Evolutionary conservation across 2,329 filamentous ascomycete genomes (phyloP), one percentile per base, ranked within the genome.

Genomic region (Colletotrichum chrysophilum): DNA sequence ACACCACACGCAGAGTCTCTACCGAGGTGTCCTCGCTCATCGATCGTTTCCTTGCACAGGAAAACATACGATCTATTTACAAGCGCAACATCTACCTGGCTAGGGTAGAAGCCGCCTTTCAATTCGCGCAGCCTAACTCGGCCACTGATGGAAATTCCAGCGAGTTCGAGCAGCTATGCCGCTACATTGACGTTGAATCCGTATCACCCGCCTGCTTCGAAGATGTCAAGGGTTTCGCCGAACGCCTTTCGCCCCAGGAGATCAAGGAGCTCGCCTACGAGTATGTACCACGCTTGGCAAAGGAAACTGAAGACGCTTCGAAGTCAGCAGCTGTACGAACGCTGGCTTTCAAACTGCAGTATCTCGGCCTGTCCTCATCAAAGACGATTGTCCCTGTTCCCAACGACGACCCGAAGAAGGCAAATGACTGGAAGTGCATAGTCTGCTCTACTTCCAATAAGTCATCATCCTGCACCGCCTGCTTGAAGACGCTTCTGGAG

Each of bases 171-270:
- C 83, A 85, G 36, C 75, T 89, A 13, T 71, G 84, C 14, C 78
- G 80, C 14, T 86, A 86, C 60, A 79, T 88, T 24, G 76, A 83
- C 3, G 80, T 83, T 38, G 82, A 87, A 69, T 81, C 80, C n/a
- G 76, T 77, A 0, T 84, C 82, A n/a, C 80, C 83, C 6, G 82
- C 84, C 8, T 88, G 84, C 71, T 90, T 91, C 70, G 85, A 87
- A 38, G 89, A 90, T 65, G 78, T 90, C 55, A 89, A 86, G 75
- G 76, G 77, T 1, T 89, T 88, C 70, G 81, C 88, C 4, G 84
- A 87, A 55, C 80, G 82, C 24, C 83, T 92, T 1, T 83, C 80
- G 2, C 81, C 84, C 4, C 78, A 82, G 1, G 88, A 89, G 8
- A 78, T 87, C 9, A 84, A 83, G 56, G 79, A 84, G 28, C 78